Percentiles rank a stretch among this genome's conserved stretches.
These are phyloP conservation scores for Wolfiporia cocos DNA, from an alignment of 1,284 basidiomycete genomes.

Conservation along the genomic window DNA sequence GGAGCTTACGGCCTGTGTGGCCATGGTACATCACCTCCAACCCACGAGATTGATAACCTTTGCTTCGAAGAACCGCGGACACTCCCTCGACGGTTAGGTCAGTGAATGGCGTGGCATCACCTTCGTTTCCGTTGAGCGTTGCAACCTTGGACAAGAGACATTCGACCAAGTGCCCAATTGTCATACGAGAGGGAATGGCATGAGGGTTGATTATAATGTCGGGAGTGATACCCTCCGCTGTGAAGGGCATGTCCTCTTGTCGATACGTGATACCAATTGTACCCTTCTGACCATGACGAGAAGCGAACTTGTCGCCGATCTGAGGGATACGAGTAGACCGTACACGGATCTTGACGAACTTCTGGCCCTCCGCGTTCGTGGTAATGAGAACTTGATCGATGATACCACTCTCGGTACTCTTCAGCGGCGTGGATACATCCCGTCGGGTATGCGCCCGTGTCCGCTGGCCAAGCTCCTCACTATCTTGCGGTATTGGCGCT, in stretches of 20 bases:
- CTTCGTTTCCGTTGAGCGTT: constrained; percentile 93
- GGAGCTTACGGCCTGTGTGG: constrained; percentile 94
- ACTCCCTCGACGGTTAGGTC: constrained; percentile 97
- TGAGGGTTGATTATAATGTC: constrained; percentile 99
- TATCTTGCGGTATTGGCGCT: constrained; percentile 93
- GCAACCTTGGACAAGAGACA: constrained; percentile 96
- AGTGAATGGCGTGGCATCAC: constrained; percentile 98
- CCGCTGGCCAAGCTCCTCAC: constrained; percentile 94
- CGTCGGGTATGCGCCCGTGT: constrained; percentile 87
- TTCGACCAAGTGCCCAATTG: constrained; percentile 99
- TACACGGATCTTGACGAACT: constrained; percentile 98
- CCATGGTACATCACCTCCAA: constrained; percentile 99
- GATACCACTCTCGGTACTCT: constrained; percentile 96
- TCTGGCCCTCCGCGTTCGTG: constrained; percentile 93
- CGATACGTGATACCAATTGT: constrained; percentile 99
- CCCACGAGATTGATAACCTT: constrained; percentile 94
- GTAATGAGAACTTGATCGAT: constrained; percentile 98
- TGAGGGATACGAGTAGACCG: constrained; percentile 95
- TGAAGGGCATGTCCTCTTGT: constrained; percentile 99
- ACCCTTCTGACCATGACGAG: constrained; percentile 99
- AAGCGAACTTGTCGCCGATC: constrained; percentile 99
- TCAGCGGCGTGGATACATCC: constrained; percentile 96
- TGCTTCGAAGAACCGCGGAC: constrained; percentile 73
- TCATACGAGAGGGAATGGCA: constrained; percentile 99
- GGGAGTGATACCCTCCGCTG: constrained; percentile 91